Evolutionary conservation across 1,284 basidiomycete species (phyloP).

Genomic region (Cutaneotrichosporon mucoides): DNA sequence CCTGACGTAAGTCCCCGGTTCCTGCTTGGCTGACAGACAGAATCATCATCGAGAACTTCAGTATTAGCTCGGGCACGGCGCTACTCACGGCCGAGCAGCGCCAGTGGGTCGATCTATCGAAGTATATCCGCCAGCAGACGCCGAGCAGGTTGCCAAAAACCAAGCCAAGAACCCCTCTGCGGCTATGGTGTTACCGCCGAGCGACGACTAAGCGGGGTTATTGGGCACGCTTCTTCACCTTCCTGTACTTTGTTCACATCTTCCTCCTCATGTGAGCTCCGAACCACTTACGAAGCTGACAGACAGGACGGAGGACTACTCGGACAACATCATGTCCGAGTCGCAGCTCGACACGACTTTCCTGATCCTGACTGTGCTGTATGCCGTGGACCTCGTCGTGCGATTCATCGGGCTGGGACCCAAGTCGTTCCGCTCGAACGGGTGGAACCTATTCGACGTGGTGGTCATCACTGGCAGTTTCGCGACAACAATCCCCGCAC

Average conservation of each 20-base stretch:
- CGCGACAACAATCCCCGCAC: conserved; percentile 73
- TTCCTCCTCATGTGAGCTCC: conserved; percentile 70
- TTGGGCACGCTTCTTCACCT: conserved; percentile 83
- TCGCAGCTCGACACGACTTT: conserved; percentile 73
- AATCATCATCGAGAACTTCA: conserved; percentile 95
- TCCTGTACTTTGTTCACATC: conserved; percentile 77
- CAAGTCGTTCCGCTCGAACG: conserved; percentile 78
- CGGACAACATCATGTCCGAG: conserved; percentile 57
- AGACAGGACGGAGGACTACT: conserved; percentile 73
- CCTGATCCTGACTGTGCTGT: conserved; percentile 67
- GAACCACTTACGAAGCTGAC: conserved; percentile 14
- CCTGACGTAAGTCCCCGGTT: conserved; percentile 59
- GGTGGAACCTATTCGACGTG: conserved; percentile 91
- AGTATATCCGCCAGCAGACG: conserved; percentile 78
- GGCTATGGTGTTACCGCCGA: conserved; percentile 87
- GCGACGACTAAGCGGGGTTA: conserved; percentile 89
- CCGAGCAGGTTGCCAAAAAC: conserved; percentile 61
- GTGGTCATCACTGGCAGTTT: conserved; percentile 78
- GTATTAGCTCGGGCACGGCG: conserved; percentile 74
- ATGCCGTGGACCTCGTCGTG: conserved; percentile 72
- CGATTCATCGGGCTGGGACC: conserved; percentile 81
- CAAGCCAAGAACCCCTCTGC: conserved; percentile 48
- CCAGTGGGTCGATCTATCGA: conserved; percentile 92
- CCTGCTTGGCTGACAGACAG: conserved; percentile 19
- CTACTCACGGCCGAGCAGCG: conserved; percentile 82